Percentiles rank a stretch among this genome's conserved stretches.
Conservation (phyloP, 2,329 filamentous ascomycete genomes). For the Hypomyces rosellus region DNA sequence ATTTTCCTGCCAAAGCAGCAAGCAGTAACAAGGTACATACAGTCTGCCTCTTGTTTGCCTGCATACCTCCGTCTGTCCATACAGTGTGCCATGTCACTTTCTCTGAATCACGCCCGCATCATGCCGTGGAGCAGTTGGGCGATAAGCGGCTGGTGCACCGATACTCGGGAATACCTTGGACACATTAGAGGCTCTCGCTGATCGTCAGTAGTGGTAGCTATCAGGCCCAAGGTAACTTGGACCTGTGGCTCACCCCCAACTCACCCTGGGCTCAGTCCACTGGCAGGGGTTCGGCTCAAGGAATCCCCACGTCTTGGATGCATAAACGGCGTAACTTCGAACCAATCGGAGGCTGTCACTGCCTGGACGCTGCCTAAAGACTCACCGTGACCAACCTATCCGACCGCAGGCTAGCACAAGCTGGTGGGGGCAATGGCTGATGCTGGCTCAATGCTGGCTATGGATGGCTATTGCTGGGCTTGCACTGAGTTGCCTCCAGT, state of each 20-base stretch:
- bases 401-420: too few species aligned
- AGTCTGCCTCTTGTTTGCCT: too few species aligned
- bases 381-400: slow-evolving; percentile 1
- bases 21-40: too few species aligned
- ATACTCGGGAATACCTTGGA: neutral
- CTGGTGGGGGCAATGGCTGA: too few species aligned
- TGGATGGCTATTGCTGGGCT: too few species aligned
- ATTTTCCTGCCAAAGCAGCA: too few species aligned
- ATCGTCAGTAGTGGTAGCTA: too few species aligned
- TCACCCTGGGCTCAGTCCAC: slow-evolving; percentile 4
- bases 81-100: slow-evolving; percentile 6
- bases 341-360: slow-evolving; percentile 9
- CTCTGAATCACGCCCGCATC: slow-evolving; percentile 10
- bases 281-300: slow-evolving; percentile 2
- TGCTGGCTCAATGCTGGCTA: too few species aligned
- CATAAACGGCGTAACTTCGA: neutral
- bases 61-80: neutral
- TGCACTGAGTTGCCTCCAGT: too few species aligned
- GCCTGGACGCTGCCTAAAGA: slow-evolving; percentile 2
- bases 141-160: slow-evolving; percentile 1
- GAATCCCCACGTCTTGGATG: slow-evolving; percentile 4
- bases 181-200: too few species aligned
- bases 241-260: too few species aligned
- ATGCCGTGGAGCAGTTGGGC: slow-evolving; percentile 5
- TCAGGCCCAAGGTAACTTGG: too few species aligned